Evolutionary conservation across 2,329 filamentous ascomycete genomes (phyloP), one percentile per base, ranked within the genome.

Genomic region (Arthrobotrys megalospora): DNA sequence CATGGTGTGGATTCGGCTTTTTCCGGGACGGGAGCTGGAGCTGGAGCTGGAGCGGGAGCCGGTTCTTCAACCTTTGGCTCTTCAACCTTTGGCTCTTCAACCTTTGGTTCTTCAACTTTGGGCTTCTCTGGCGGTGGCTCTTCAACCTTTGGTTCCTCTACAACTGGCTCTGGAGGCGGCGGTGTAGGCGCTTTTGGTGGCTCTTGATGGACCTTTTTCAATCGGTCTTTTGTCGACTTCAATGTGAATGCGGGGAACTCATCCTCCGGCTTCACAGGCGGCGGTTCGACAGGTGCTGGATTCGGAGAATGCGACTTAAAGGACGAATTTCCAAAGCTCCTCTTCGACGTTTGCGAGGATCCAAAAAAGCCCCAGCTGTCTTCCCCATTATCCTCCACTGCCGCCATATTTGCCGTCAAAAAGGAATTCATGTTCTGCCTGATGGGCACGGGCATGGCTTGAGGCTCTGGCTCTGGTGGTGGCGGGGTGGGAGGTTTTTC

Each of bases 261-360:
- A 12, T 78, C 75, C 16, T 68, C 67, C 6, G 24, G 52, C 11
- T 67, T 62, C 2, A 55, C 41, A n/a, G 67, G 24, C 14, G 53
- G 52, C 1, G 24, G 52, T 34, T 78, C 75, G 11, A 53, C 41
- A 1, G 62, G 62, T 16, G 75, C 52, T 4, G 75, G 67, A 14
- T 71, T 78, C 16, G 75, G 75, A 43, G 75, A 78, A 64, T 78
- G 75, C 62, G 75, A 78, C 28, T 78, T 78, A 55, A 72, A 78
- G 0, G 75, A 78, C 12, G 75, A 70, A 34, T 66, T 78, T 12
- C 75, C 75, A 64, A 78, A 78, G 28, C 75, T 78, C 19, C 32
- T 72, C 47, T 78, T 78, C n/a, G 75, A 78, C 11, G 67, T 78
- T 28, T 78, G 75, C 7, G 75, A 78, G 10, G 75, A 67, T 34